Evolutionary conservation across 2,329 filamentous ascomycete species (phyloP), one percentile per base, ranked within the genome.

Genomic region (Passalora sequoiae): DNA sequence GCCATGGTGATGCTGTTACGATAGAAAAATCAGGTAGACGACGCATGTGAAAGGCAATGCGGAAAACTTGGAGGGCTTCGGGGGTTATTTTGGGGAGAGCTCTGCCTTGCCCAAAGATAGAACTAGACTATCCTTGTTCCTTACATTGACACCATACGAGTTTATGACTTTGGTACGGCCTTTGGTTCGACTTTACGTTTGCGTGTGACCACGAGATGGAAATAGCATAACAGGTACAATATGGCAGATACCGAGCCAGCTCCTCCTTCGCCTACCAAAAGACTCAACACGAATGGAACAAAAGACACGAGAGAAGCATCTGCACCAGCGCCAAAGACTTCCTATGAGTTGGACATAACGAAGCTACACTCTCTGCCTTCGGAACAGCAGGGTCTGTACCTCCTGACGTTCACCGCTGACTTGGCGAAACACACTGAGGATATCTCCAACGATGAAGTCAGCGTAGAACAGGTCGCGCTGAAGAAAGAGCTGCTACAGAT

Each of bases 401-500:
- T 98, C 50, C 76, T 98, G 47, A 94, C 83, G 19, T 96, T 94
- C 63, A 84, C 89, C 25, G 84, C 89, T 20, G 80, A 84, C 48
- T 75, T 98, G 43, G 83, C 81, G 50, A 84, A 84, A 56, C 86
- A 96, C 74, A 85, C 94, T 32, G 75, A 81, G 41, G 72, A 72
- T 12, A 77, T 97, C 35, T 78, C 81, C 40, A 74, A 81, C 49
- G 87, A 95, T 56, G 85, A 86, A 61, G 85, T 89, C 55, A 91
- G 86, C 16, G 79, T 86, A 9, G 86, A 96, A 69, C 92, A 98
- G 67, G 81, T 89, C 58, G 86, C 87, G 63, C 76, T 98, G 58
- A 96, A 96, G 69, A 89, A 86, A 65, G 89, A 97, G 74, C 77
- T 96, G 54, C 86, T 97, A 66, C 88, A 95, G 68, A 84, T 98